These are phyloP conservation scores for Chaetomium strumarium DNA, from an alignment of 2,329 filamentous ascomycete species.

Conservation along the genomic window DNA sequence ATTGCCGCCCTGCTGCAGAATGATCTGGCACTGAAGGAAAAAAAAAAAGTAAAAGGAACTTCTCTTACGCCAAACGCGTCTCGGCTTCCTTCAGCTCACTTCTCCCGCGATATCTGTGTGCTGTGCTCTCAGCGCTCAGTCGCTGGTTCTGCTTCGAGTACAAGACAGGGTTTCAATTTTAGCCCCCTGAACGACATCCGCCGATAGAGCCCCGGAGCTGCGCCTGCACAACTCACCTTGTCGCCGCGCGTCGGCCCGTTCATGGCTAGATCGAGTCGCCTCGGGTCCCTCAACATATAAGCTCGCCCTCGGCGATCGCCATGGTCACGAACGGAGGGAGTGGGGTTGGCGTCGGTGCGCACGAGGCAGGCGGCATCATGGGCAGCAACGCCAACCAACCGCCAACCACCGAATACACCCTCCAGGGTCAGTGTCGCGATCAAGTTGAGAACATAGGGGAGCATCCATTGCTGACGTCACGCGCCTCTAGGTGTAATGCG, in stretches of 20 bases:
- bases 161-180: background rate
- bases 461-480: conserved; percentile 4
- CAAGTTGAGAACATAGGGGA: background rate
- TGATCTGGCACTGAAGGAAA: conserved; percentile 14
- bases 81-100: background rate
- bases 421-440: conserved; percentile 41
- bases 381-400: conserved; percentile 45
- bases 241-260: conserved; percentile 18
- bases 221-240: background rate
- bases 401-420: conserved; percentile 56
- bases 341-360: conserved; percentile 26
- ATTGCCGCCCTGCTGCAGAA: conserved; percentile 21
- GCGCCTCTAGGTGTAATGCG: conserved; percentile 83
- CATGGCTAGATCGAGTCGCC: conserved; percentile 10
- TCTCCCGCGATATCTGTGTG: background rate
- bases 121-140: background rate
- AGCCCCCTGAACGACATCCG: background rate
- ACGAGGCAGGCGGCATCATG: conserved; percentile 40
- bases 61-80: background rate
- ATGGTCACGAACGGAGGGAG: conserved; percentile 39
- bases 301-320: conserved; percentile 18
- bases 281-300: conserved; percentile 6
- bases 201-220: background rate
- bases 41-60: background rate
- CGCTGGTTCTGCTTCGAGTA: background rate